Conservation (phyloP, 2,329 filamentous ascomycete species). For the Fusarium camptoceras region DNA sequence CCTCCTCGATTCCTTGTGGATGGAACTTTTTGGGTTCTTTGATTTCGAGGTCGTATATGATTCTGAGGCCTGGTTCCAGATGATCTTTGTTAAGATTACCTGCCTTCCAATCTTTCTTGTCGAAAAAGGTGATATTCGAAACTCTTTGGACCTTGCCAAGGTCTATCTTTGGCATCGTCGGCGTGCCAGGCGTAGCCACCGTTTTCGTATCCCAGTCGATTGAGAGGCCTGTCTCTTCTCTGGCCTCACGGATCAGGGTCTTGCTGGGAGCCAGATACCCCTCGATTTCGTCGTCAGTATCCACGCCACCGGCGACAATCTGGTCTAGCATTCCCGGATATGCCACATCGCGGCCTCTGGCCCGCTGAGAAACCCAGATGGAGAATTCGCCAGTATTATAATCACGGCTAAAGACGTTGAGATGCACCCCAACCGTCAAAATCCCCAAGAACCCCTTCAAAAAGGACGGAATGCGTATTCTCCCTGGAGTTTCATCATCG, state of each 20-base stretch:
- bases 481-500: conserved; percentile 5
- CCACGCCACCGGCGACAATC: conserved; percentile 53
- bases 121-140: conserved; percentile 51
- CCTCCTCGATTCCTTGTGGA: conserved; percentile 43
- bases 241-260: conserved; percentile 50
- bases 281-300: conserved; percentile 43
- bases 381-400: conserved; percentile 34
- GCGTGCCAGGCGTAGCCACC: conserved; percentile 17
- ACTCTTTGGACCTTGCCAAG: conserved; percentile 44
- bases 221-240: conserved; percentile 50
- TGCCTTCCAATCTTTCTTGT: conserved; percentile 49
- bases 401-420: conserved; percentile 52
- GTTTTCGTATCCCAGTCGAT: conserved; percentile 20
- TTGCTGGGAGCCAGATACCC: conserved; percentile 37
- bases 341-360: conserved; percentile 41
- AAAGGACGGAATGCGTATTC: conserved; percentile 49
- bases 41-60: conserved; percentile 52
- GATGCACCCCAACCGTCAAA: conserved; percentile 53
- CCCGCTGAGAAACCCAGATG: conserved; percentile 53
- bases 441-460: conserved; percentile 52
- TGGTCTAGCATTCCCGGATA: conserved; percentile 54
- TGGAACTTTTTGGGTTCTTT: conserved; percentile 37
- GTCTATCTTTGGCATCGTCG: not conserved
- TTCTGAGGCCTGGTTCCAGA: conserved; percentile 54
- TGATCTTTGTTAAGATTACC: conserved; percentile 49